Evolutionary conservation across 2,329 filamentous ascomycete genomes (phyloP).

Genomic region (Aspergillus sp.): DNA sequence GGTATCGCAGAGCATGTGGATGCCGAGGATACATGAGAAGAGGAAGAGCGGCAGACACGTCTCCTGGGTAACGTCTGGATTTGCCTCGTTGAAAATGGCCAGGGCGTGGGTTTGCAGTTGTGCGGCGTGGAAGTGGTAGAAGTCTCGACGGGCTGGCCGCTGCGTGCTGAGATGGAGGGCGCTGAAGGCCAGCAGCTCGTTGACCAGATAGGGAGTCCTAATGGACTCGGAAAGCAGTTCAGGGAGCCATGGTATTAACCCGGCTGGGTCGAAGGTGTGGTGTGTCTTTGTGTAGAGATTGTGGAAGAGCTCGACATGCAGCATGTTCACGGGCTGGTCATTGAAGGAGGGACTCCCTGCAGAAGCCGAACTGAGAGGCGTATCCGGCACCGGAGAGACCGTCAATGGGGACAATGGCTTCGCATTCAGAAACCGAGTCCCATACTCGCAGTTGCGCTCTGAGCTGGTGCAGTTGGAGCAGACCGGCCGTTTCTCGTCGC

Average conservation of each 20-base stretch:
- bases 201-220: slow-evolving; percentile 47
- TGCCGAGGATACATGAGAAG: slow-evolving; percentile 21
- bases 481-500: slow-evolving; percentile 33
- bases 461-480: slow-evolving; percentile 34
- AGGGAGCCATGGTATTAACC: neutral
- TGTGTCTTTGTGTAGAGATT: slow-evolving; percentile 20
- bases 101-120: slow-evolving; percentile 37
- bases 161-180: slow-evolving; percentile 45
- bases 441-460: slow-evolving; percentile 21
- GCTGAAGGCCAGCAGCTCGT: slow-evolving; percentile 49
- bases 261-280: neutral
- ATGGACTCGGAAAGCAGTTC: slow-evolving; percentile 7
- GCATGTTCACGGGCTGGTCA: slow-evolving; percentile 25
- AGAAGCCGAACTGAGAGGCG: too few relatives aligned
- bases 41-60: slow-evolving; percentile 22
- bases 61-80: slow-evolving; percentile 13
- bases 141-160: slow-evolving; percentile 34
- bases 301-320: slow-evolving; percentile 31
- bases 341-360: too few relatives aligned
- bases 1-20: slow-evolving; percentile 51
- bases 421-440: neutral
- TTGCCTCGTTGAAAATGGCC: slow-evolving; percentile 14
- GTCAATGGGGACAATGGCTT: neutral
- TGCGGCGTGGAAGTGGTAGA: slow-evolving; percentile 30
- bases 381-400: too few relatives aligned